These are phyloP conservation scores for Phytophthora constricta DNA, from an alignment of 352 stramenopile genomes.

Conservation along the genomic window DNA sequence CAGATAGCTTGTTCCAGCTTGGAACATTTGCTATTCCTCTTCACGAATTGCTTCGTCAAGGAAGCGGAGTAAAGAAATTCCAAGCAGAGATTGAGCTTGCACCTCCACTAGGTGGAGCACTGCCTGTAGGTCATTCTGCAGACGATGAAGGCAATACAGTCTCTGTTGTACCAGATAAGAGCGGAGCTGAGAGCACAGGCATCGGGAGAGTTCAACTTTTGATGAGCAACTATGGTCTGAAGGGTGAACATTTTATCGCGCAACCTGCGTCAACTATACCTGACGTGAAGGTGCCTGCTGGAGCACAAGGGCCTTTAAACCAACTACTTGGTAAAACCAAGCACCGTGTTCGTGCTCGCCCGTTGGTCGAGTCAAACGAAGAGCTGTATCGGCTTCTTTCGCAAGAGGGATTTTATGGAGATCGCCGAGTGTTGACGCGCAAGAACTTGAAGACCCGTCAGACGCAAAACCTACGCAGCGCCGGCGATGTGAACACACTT, in stretches of 20 bases:
- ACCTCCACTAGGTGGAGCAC: constrained; percentile 35
- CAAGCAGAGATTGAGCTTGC: constrained; percentile 80
- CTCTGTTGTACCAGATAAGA: constrained; percentile 23
- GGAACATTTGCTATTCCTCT: constrained; percentile 88
- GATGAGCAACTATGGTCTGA: constrained; percentile 88
- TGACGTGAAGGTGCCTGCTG: background rate
- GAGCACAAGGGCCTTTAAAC: background rate
- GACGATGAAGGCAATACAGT: constrained; percentile 19
- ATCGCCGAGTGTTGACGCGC: background rate
- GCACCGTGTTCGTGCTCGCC: constrained; percentile 75
- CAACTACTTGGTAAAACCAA: constrained; percentile 34
- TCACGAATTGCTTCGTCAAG: constrained; percentile 90
- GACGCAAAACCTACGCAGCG: constrained; percentile 24
- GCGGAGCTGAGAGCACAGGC: background rate
- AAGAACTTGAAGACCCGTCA: constrained; percentile 24
- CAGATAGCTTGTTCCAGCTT: constrained; percentile 89
- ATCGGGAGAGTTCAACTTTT: constrained; percentile 84
- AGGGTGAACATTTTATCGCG: constrained; percentile 46
- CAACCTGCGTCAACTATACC: constrained; percentile 15
- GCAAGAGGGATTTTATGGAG: constrained; percentile 68
- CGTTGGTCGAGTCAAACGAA: constrained; percentile 73
- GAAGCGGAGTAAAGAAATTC: constrained; percentile 89
- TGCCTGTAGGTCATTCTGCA: constrained; percentile 3
- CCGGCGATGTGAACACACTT: constrained; percentile 55
- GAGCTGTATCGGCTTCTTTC: constrained; percentile 73